phyloP scores from a whole-genome alignment of 352 stramenopile species.

The Paralagenidium karlingii region DNA sequence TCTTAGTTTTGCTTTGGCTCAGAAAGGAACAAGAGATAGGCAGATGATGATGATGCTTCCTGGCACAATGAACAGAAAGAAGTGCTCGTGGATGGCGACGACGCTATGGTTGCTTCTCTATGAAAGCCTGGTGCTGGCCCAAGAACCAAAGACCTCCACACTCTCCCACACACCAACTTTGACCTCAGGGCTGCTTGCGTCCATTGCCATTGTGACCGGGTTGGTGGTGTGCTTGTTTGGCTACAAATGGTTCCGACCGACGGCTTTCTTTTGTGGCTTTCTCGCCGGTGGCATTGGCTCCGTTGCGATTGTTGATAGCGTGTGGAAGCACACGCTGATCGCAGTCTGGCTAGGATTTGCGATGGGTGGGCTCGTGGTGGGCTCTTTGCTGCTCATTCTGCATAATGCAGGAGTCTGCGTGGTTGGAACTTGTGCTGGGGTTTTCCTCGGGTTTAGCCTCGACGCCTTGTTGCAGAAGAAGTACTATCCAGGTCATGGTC shows the following conservation, averaged over 20 bases:
- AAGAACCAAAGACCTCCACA: too few relatives aligned
- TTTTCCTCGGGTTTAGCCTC: conserved; percentile 38
- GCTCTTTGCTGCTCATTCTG: conserved; percentile 30
- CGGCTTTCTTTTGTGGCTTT: conserved; percentile 52
- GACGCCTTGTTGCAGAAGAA: conserved; percentile 38
- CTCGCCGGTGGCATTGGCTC: conserved; percentile 39
- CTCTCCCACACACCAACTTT: too few relatives aligned
- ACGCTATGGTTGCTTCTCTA: too few relatives aligned
- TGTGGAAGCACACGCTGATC: too few relatives aligned
- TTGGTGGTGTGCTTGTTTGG: conserved; percentile 22
- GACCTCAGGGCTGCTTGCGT: too few relatives aligned
- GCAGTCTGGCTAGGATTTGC: conserved; percentile 74
- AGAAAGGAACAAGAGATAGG: too few relatives aligned
- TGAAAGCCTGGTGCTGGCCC: too few relatives aligned
- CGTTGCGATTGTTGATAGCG: too few relatives aligned
- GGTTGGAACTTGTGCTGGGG: conserved; percentile 33
- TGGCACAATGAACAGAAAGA: too few relatives aligned
- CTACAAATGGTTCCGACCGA: conserved; percentile 35
- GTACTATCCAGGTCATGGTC: conserved; percentile 37
- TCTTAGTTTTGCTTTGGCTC: too few relatives aligned
- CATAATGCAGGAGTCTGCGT: conserved; percentile 42
- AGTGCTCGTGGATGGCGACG: too few relatives aligned
- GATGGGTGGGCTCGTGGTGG: conserved; percentile 32
- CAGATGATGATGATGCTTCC: too few relatives aligned
- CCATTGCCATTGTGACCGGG: conserved; percentile 27